Base-by-base conservation (phyloP, 208 protist species). In the Naegleria fowleri region DNA sequence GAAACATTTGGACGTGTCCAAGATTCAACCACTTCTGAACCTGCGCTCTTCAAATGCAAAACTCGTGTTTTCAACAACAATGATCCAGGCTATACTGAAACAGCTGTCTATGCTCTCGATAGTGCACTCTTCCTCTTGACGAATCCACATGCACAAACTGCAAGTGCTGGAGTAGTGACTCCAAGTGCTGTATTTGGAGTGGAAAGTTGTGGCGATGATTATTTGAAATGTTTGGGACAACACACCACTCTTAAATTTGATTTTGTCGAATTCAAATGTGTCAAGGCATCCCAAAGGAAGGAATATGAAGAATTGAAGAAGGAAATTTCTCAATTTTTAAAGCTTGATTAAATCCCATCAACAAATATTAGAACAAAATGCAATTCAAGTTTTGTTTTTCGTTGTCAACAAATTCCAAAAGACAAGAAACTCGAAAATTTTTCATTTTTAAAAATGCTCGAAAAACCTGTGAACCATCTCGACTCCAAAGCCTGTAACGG, bases 71-170 rank as follows among this genome's bases (percentile, higher is more conserved):
- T 19, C 38, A 40, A 33, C 11, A 84, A 84, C 11, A 38, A 38
- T 52, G 83, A 87, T 87, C 83, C 83, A 51, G 83, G 83, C 4
- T 87, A 87, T 87, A 38, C 15, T 16, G 83, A 87, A 51, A 87
- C 83, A 51, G 36, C 83, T n/a, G 22, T 40, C 13, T 51, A 33
- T 22, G 29, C 38, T 16, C 15, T 87, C 1, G 39, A 87, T 29
- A 51, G 40, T 87, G 83, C 83, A 16, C 33, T 87, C 29, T 84
- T 33, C 38, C 39, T 84, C 0, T 33, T 84, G 38, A 40, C 16
- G 5, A 84, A 84, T 15, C 15, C 29, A 40, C 16, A 84, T 40
- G 76, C 33, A 38, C 19, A 15, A 2, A 67, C 19, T 4, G 11
- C 55, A 29, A 67, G 22, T 67, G 6, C 55, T 29, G 76, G 76